phyloP scores from a whole-genome alignment of 192 early-diverging fungal species.

The Chytriomyces confervae region DNA sequence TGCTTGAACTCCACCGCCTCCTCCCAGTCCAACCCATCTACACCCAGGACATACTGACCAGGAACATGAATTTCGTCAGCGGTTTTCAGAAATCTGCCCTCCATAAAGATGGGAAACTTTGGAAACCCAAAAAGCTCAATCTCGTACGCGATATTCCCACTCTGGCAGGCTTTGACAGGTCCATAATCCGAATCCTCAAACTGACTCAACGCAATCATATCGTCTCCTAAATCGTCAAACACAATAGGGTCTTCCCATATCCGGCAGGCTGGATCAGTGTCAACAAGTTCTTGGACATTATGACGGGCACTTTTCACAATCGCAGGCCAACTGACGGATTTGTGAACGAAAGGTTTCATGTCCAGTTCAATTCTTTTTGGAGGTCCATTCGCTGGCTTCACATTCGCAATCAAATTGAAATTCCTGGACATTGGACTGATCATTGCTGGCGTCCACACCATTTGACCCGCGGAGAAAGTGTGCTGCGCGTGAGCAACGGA shows the following conservation, averaged over 20 bases:
- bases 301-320: background rate
- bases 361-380: background rate
- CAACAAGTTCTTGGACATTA: background rate
- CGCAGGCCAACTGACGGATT: background rate
- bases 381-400: background rate
- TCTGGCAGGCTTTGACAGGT: background rate
- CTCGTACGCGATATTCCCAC: background rate
- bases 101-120: slow-evolving; percentile 11
- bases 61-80: background rate
- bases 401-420: background rate
- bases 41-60: background rate
- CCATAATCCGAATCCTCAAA: background rate
- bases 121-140: slow-evolving; percentile 10
- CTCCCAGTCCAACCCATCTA: background rate
- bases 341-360: background rate
- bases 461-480: background rate
- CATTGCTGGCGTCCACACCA: slow-evolving; percentile 4
- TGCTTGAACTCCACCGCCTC: background rate
- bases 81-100: background rate
- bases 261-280: background rate
- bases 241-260: slow-evolving; percentile 17
- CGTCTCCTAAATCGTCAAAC: background rate
- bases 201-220: slow-evolving; percentile 7
- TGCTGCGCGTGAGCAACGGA: background rate
- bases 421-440: background rate